Percentiles rank a stretch among this genome's conserved stretches.
Conservation (phyloP, 345 rosid genomes). For the Lagerstroemia speciosa region DNA sequence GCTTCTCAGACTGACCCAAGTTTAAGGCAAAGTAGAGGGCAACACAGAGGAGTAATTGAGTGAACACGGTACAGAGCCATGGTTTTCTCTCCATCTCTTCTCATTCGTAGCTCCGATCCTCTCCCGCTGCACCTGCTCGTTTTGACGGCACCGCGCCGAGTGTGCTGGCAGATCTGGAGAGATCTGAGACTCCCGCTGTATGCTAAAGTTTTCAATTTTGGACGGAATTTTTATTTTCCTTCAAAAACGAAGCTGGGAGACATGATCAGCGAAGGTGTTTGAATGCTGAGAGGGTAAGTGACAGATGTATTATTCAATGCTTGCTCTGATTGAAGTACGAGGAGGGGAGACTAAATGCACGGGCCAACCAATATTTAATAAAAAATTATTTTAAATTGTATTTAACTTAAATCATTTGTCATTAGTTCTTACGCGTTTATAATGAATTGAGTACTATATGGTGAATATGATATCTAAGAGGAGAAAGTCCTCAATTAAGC, state of each 20-base stretch:
- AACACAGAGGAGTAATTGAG: constrained; percentile 48
- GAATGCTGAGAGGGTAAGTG: background rate
- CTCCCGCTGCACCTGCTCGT: background rate
- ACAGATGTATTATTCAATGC: no score
- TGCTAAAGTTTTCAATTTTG: no score
- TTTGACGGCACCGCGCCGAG: background rate
- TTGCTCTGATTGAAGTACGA: no score
- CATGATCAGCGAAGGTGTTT: background rate
- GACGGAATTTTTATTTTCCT: background rate
- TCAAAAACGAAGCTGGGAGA: background rate
- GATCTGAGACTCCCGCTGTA: no score
- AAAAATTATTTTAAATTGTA: no score
- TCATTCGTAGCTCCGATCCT: background rate
- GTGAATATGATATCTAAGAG: no score
- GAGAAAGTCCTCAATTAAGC: no score
- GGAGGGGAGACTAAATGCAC: no score
- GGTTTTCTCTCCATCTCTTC: constrained; percentile 40
- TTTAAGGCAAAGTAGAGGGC: constrained; percentile 50
- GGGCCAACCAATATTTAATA: no score
- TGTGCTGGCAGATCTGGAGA: background rate
- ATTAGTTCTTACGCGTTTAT: no score
- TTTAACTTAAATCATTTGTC: no score
- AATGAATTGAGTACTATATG: no score
- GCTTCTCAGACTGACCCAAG: constrained; percentile 42
- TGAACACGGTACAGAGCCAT: constrained; percentile 47